Conservation (phyloP, 2,329 filamentous ascomycete genomes). For the Ambrosiella xylebori region DNA sequence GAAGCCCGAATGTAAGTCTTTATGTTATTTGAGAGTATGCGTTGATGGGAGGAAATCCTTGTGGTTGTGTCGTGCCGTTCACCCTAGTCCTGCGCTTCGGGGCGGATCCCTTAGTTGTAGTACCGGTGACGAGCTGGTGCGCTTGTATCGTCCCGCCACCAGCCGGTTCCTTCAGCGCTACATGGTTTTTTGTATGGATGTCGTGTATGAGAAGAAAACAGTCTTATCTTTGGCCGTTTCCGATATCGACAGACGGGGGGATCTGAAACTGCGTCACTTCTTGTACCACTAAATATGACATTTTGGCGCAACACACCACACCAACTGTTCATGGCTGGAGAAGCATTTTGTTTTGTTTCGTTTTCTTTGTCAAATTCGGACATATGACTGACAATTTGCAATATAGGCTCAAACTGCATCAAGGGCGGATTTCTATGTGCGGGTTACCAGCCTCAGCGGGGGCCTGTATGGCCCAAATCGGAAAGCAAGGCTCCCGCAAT, state of each 20-base stretch:
- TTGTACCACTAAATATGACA: not conserved
- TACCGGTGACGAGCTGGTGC: not conserved
- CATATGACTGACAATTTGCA: not conserved
- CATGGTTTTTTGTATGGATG: not conserved
- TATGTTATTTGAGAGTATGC: not conserved
- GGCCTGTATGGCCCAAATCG: constrained; percentile 56
- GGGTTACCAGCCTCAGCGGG: constrained; percentile 71
- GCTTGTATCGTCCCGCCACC: not conserved
- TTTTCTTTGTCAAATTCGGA: not conserved
- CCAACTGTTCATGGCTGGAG: no score
- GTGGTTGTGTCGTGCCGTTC: not conserved
- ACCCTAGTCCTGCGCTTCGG: not conserved
- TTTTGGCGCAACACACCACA: not conserved
- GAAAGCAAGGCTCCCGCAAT: constrained; percentile 51
- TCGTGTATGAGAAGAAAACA: not conserved
- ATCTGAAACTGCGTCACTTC: not conserved
- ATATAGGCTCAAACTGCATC: constrained; percentile 66
- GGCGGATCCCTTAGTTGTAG: no score
- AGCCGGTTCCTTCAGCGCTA: not conserved
- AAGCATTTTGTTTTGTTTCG: no score
- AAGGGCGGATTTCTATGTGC: constrained; percentile 81
- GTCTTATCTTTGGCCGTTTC: constrained; percentile 1
- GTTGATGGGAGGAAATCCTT: not conserved
- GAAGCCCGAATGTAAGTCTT: constrained; percentile 62
- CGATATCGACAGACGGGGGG: not conserved